Conservation (phyloP, 2,329 filamentous ascomycete genomes). For the Dendryphion nanum region DNA sequence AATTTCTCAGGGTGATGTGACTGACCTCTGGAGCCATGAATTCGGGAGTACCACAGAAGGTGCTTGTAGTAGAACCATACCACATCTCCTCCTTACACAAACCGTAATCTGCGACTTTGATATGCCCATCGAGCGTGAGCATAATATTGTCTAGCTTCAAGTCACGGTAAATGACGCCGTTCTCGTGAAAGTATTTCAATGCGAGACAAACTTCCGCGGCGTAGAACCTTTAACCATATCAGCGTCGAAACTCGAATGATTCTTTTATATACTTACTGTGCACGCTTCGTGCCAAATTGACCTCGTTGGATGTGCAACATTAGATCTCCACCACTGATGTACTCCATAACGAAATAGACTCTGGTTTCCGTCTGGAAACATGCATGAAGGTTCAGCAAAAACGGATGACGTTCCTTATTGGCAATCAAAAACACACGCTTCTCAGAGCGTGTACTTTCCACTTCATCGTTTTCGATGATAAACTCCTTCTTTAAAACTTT, state of each 20-base stretch:
- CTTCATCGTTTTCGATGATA: constrained; percentile 99
- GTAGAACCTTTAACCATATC: constrained; percentile 67
- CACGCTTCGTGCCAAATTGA: constrained; percentile 91
- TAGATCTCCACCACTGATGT: constrained; percentile 95
- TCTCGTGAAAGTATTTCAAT: constrained; percentile 98
- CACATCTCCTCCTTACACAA: constrained; percentile 99
- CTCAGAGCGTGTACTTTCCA: constrained; percentile 95
- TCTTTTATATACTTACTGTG: constrained; percentile 66
- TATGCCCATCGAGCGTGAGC: constrained; percentile 90
- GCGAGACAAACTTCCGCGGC: constrained; percentile 96
- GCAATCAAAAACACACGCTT: constrained; percentile 97
- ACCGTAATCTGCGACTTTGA: constrained; percentile 98
- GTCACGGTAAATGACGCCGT: constrained; percentile 93
- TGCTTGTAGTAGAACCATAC: constrained; percentile 95
- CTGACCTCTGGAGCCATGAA: constrained; percentile 96
- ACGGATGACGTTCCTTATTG: constrained; percentile 95
- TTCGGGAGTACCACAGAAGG: constrained; percentile 98
- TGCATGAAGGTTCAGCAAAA: constrained; percentile 90
- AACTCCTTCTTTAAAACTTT: constrained; percentile 99
- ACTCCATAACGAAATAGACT: constrained; percentile 99
- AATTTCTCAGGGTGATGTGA: not conserved
- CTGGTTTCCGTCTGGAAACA: constrained; percentile 99
- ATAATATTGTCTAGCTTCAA: constrained; percentile 86
- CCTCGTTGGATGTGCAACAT: constrained; percentile 99
- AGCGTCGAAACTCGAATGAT: constrained; percentile 5